These are phyloP conservation scores for Cystobasidium pallidum DNA, from an alignment of 1,284 basidiomycete species.

Conservation along the genomic window DNA sequence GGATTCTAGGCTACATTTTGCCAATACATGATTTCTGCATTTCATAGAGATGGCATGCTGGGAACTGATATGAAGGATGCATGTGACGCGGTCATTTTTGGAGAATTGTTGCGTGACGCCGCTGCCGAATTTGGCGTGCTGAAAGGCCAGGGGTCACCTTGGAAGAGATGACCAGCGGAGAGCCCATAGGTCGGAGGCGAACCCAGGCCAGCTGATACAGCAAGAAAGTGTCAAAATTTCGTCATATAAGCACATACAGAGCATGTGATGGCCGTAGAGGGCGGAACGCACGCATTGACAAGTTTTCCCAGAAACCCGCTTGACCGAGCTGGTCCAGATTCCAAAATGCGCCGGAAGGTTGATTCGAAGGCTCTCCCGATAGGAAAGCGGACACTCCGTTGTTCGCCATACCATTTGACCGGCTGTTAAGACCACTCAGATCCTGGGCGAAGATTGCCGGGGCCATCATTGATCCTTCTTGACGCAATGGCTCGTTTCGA, in stretches of 20 bases:
- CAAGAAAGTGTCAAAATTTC: too few relatives aligned
- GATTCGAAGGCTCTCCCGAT: constrained; percentile 26
- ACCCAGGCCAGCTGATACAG: constrained; percentile 33
- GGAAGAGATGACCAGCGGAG: constrained; percentile 38
- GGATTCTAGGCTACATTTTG: background rate
- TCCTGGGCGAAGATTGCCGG: constrained; percentile 27
- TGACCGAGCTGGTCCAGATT: constrained; percentile 43
- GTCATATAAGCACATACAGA: too few relatives aligned
- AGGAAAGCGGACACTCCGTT: constrained; percentile 12
- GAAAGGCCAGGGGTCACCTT: constrained; percentile 43
- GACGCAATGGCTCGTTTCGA: background rate
- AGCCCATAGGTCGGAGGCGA: constrained; percentile 40
- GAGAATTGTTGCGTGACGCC: constrained; percentile 27
- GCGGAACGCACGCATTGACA: constrained; percentile 38
- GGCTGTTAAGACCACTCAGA: constrained; percentile 6
- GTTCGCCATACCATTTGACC: background rate
- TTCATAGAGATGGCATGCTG: constrained; percentile 30
- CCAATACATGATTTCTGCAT: too few relatives aligned
- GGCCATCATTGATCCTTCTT: background rate
- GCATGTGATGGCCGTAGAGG: too few relatives aligned
- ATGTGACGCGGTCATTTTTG: constrained; percentile 1
- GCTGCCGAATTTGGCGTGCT: constrained; percentile 42
- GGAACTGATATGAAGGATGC: background rate
- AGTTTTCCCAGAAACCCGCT: constrained; percentile 42
- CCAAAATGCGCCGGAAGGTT: constrained; percentile 27